phyloP scores from a whole-genome alignment of 2,329 filamentous ascomycete genomes.

The Diaporthe batatas region DNA sequence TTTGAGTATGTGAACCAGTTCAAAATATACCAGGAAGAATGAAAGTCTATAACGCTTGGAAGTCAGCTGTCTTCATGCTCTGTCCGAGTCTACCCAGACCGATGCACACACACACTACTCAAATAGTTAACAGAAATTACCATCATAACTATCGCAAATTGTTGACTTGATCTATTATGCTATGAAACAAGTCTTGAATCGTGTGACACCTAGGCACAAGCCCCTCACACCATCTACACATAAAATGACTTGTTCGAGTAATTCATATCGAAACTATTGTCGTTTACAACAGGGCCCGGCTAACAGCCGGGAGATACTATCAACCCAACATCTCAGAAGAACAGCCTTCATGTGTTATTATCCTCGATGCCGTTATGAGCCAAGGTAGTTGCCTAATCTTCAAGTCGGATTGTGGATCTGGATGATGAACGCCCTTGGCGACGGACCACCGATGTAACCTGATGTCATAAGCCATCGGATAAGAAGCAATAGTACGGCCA shows the following conservation, averaged over 20 bases:
- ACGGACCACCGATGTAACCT: neutral
- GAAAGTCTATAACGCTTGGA: too few relatives aligned
- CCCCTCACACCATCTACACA: too few relatives aligned
- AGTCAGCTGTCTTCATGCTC: too few relatives aligned
- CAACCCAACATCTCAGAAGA: too few relatives aligned
- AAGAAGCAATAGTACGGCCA: neutral
- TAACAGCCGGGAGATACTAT: too few relatives aligned
- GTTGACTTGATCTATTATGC: neutral
- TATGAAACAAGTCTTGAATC: neutral
- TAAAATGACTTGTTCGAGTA: too few relatives aligned
- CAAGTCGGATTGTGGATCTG: neutral
- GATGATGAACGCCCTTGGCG: neutral
- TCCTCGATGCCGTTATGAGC: neutral
- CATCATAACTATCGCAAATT: neutral
- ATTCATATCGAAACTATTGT: too few relatives aligned
- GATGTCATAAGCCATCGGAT: neutral
- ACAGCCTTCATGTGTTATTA: too few relatives aligned
- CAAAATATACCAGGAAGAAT: conserved; percentile 6
- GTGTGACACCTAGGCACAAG: neutral
- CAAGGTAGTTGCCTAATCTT: neutral
- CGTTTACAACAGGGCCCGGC: too few relatives aligned
- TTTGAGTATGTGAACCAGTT: conserved; percentile 30
- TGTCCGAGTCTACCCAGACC: neutral
- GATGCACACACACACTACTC: neutral
- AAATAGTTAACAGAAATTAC: neutral